phyloP scores from a whole-genome alignment of 2,329 filamentous ascomycete genomes.

The Cladophialophora carrionii region DNA sequence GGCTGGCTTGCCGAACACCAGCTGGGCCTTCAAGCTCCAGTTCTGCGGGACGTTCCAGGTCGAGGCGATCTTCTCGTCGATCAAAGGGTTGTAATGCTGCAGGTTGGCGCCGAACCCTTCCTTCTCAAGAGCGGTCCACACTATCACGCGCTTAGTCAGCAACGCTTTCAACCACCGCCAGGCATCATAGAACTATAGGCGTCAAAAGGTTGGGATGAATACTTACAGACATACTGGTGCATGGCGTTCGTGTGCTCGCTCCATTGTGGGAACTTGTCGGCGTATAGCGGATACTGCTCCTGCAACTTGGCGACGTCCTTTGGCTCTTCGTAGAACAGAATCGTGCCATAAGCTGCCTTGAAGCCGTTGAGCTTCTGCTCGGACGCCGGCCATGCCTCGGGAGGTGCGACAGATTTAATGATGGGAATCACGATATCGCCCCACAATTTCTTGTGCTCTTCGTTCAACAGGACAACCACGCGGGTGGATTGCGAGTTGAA shows the following conservation, averaged over 20 bases:
- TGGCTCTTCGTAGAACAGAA: conserved; percentile 85
- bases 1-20: conserved; percentile 70
- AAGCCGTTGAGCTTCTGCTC: conserved; percentile 31
- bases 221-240: conserved; percentile 52
- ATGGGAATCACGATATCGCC: conserved; percentile 47
- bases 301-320: conserved; percentile 62
- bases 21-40: conserved; percentile 79
- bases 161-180: not conserved
- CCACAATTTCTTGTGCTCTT: conserved; percentile 88
- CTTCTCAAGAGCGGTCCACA: conserved; percentile 81
- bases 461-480: conserved; percentile 74
- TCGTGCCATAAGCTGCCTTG: conserved; percentile 70
- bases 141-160: conserved; percentile 43
- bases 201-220: not conserved
- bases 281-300: conserved; percentile 63
- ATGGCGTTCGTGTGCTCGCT: conserved; percentile 77
- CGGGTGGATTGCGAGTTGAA: conserved; percentile 91
- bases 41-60: conserved; percentile 70
- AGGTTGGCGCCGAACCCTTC: conserved; percentile 86
- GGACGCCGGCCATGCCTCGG: conserved; percentile 24
- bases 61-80: conserved; percentile 70
- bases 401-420: conserved; percentile 30
- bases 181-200: not conserved
- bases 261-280: conserved; percentile 79
- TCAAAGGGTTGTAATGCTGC: conserved; percentile 89